A percentile compares a stretch with the other conserved stretches of the same genome.
These are phyloP conservation scores for Talaromyces sp. DNA, from an alignment of 2,329 filamentous ascomycete species.

Conservation along the genomic window DNA sequence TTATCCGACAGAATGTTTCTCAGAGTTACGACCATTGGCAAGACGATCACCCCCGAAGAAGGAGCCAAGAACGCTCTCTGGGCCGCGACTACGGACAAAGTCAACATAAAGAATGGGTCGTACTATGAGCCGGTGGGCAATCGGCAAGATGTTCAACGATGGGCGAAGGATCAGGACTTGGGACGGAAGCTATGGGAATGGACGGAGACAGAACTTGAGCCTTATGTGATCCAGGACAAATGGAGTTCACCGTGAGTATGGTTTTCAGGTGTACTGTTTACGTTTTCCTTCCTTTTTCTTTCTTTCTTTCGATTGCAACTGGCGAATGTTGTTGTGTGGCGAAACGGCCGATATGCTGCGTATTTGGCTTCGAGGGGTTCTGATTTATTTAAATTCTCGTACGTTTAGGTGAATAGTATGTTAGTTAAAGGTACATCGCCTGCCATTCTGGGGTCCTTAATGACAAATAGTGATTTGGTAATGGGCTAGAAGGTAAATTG, in stretches of 20 bases:
- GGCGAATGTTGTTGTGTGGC: neutral
- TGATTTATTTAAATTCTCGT: too few species aligned
- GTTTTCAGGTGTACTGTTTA: neutral
- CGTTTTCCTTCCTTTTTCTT: neutral
- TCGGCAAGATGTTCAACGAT: conserved; percentile 27
- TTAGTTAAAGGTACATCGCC: too few species aligned
- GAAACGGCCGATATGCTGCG: neutral
- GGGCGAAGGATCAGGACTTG: conserved; percentile 15
- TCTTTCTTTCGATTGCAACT: too few species aligned
- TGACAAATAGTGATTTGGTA: neutral
- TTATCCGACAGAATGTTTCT: conserved; percentile 11
- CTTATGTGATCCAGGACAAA: neutral
- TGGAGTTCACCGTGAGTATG: neutral
- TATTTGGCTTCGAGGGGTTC: neutral
- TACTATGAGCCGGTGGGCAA: conserved; percentile 40
- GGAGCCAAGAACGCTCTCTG: conserved; percentile 41
- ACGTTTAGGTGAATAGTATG: too few species aligned
- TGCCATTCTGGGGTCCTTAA: neutral
- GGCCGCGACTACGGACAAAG: conserved; percentile 32
- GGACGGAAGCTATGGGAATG: conserved; percentile 36
- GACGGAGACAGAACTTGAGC: conserved; percentile 27
- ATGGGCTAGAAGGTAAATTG: neutral
- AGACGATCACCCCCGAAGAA: neutral
- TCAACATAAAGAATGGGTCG: conserved; percentile 30
- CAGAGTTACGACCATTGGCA: neutral